Conservation (phyloP, 139 green algal genomes). For the Chlorella sp. region DNA sequence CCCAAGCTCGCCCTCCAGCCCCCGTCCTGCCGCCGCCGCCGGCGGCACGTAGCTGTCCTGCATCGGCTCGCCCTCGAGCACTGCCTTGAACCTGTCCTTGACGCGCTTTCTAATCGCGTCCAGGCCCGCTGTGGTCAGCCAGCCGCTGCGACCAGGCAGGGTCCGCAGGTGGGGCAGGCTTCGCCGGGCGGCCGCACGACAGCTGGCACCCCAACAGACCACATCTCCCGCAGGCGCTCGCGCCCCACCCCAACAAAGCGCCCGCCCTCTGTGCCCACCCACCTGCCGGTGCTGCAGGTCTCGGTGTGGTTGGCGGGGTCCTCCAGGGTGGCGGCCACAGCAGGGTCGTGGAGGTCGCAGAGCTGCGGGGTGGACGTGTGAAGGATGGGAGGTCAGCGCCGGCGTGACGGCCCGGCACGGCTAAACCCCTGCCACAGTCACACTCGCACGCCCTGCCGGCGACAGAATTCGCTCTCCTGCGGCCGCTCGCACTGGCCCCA, state of each 20-base stretch:
- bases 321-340: neutral
- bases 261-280: no score
- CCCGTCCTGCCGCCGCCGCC: neutral
- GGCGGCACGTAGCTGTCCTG: neutral
- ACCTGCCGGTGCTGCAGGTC: no score
- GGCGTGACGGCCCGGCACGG: neutral
- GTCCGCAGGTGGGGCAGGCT: no score
- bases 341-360: neutral
- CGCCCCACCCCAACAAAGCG: no score
- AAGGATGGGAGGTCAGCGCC: neutral
- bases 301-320: conserved; percentile 20
- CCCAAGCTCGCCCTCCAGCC: neutral
- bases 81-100: conserved; percentile 16
- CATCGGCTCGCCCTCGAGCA: conserved; percentile 7
- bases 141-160: no score
- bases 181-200: no score
- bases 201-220: no score
- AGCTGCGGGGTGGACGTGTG: neutral
- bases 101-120: conserved; percentile 14
- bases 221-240: no score
- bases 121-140: neutral
- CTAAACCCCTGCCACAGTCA: neutral
- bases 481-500: no score
- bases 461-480: no score
- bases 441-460: no score